phyloP scores from a whole-genome alignment of 371 early-diverging fungal genomes.

The Modicella reniformis region DNA sequence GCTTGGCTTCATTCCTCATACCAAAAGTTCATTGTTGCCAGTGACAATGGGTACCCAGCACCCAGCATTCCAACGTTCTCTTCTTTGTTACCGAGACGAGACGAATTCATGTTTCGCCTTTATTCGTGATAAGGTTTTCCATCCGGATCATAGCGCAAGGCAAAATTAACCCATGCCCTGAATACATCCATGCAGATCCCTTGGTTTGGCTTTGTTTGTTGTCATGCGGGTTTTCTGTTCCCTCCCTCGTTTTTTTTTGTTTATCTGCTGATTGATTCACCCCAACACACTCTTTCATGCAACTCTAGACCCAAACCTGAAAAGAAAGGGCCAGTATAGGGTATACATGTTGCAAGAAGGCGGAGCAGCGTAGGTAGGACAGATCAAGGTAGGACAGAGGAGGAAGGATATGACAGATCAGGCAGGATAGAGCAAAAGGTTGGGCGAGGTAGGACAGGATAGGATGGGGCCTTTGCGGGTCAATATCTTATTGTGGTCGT shows the following conservation, averaged over 20 bases:
- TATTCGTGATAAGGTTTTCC: not conserved
- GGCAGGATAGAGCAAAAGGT: not conserved
- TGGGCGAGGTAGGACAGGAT: not conserved
- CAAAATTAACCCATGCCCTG: not conserved
- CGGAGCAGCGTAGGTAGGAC: not conserved
- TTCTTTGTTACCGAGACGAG: not conserved
- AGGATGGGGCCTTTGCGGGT: not conserved
- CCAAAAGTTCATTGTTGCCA: not conserved
- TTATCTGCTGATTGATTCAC: not conserved
- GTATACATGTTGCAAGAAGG: no score
- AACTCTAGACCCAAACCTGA: not conserved
- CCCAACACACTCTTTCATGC: not conserved
- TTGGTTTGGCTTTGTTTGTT: constrained; percentile 1
- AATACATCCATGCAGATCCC: constrained; percentile 3
- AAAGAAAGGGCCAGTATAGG: no score
- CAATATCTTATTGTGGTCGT: not conserved
- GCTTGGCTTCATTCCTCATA: not conserved
- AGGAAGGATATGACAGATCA: not conserved
- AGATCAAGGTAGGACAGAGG: not conserved
- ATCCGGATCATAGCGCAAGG: not conserved
- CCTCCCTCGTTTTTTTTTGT: not conserved
- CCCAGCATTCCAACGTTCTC: not conserved
- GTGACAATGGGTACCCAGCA: not conserved
- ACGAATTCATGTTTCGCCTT: not conserved
- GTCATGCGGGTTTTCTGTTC: not conserved